phyloP scores from a whole-genome alignment of 805 yeast genomes.

The Wickerhamomyces subpelliculosus region DNA sequence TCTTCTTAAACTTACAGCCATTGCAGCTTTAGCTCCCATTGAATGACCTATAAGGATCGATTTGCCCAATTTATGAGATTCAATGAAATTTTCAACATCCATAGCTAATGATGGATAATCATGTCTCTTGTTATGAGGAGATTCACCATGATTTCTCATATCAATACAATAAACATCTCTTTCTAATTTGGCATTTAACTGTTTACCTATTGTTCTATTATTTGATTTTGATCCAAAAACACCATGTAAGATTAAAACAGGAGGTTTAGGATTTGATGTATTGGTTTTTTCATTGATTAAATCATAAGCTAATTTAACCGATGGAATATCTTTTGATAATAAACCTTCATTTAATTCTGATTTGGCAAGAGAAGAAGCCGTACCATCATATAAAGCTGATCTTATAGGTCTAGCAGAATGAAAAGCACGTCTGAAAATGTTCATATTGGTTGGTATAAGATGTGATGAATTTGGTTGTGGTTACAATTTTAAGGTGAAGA shows the following conservation, averaged over 20 bases:
- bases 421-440: background rate
- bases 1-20: constrained; percentile 71
- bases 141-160: constrained; percentile 86
- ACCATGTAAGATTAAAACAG: constrained; percentile 81
- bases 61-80: constrained; percentile 26
- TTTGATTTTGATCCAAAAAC: constrained; percentile 81
- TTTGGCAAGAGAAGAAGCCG: background rate
- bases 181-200: constrained; percentile 37
- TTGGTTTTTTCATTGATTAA: constrained; percentile 27
- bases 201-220: constrained; percentile 71
- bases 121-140: constrained; percentile 68
- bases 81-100: constrained; percentile 73
- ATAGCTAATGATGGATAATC: constrained; percentile 79
- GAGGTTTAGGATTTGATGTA: constrained; percentile 32
- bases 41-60: constrained; percentile 76
- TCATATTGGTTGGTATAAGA: background rate
- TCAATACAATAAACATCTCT: constrained; percentile 68
- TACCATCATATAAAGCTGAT: background rate
- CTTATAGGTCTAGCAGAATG: background rate
- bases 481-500: no score
- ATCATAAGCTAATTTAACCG: constrained; percentile 53
- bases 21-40: constrained; percentile 92
- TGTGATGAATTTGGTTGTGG: no score
- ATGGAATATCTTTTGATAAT: constrained; percentile 31
- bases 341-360: constrained; percentile 20